Evolutionary conservation across 2,329 filamentous ascomycete species (phyloP).

Genomic region (Cercospora zeae-maydis): DNA sequence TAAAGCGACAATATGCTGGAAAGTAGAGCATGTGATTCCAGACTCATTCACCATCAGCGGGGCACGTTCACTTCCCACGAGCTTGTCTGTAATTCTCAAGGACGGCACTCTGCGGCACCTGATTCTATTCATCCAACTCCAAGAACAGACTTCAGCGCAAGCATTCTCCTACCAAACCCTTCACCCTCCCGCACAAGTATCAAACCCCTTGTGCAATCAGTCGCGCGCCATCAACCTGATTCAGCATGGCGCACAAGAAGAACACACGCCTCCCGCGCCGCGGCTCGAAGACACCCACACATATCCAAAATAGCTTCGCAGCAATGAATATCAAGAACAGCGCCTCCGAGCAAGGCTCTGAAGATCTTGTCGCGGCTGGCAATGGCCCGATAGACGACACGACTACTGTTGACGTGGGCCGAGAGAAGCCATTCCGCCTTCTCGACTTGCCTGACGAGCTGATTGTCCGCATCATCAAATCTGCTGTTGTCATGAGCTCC

Average conservation of each 20-base stretch:
- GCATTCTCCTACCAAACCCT: neutral
- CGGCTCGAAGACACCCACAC: neutral
- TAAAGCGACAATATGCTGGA: neutral
- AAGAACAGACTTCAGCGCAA: neutral
- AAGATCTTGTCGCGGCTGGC: no score
- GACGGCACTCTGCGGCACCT: neutral
- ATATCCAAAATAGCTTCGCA: neutral
- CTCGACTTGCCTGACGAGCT: slow-evolving; percentile 6
- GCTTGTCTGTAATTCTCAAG: neutral
- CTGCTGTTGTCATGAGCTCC: slow-evolving; percentile 1
- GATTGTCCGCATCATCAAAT: slow-evolving; percentile 4
- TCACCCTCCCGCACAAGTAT: neutral
- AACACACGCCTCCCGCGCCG: neutral
- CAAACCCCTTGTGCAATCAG: neutral
- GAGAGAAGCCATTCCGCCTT: slow-evolving; percentile 2
- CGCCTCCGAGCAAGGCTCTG: neutral
- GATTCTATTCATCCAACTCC: neutral
- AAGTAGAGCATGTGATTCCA: neutral
- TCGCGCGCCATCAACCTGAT: neutral
- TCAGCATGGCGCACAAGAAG: neutral
- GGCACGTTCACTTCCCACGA: neutral
- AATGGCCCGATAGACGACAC: neutral
- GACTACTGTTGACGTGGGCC: neutral
- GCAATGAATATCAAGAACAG: neutral
- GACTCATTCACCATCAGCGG: neutral